Evolutionary conservation across 768 basidiomycete species (phyloP).

Genomic region (Pluteus cervinus): DNA sequence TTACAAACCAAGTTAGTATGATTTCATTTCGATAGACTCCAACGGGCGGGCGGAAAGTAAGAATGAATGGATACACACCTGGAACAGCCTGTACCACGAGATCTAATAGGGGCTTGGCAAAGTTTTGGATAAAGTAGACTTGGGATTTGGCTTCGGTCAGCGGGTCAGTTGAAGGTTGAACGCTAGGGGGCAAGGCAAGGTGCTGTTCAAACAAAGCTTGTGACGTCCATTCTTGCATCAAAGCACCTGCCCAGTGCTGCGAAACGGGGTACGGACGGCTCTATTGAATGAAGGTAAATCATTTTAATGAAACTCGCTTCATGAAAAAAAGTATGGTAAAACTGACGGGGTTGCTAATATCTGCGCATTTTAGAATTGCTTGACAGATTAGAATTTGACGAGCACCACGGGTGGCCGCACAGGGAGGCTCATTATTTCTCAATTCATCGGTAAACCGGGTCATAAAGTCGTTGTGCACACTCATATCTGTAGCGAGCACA

Average conservation of each 20-base stretch:
- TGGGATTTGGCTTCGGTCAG: slow-evolving; percentile 74
- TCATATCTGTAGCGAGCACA: slow-evolving; percentile 94
- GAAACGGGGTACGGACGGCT: slow-evolving; percentile 90
- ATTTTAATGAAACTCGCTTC: slow-evolving; percentile 4
- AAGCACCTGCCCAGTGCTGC: slow-evolving; percentile 85
- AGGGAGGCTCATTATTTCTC: slow-evolving; percentile 38
- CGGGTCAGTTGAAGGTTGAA: slow-evolving; percentile 34
- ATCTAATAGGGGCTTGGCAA: slow-evolving; percentile 80
- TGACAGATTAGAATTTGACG: slow-evolving; percentile 77
- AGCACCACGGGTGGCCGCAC: slow-evolving; percentile 29
- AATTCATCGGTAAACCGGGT: no score
- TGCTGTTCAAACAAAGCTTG: slow-evolving; percentile 85
- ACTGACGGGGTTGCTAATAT: slow-evolving; percentile 96
- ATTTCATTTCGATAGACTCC: neutral
- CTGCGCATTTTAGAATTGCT: slow-evolving; percentile 92
- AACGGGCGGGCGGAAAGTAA: neutral
- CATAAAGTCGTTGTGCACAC: slow-evolving; percentile 84
- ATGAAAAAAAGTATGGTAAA: slow-evolving; percentile 1
- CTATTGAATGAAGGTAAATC: slow-evolving; percentile 31
- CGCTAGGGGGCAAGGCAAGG: slow-evolving; percentile 65
- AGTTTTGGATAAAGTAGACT: slow-evolving; percentile 81
- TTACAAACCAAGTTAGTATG: no score
- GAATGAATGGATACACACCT: slow-evolving; percentile 32
- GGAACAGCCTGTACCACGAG: slow-evolving; percentile 69
- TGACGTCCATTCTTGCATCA: slow-evolving; percentile 86